phyloP scores from a whole-genome alignment of 352 stramenopile species.

The Phytopythium cucurbitacearum region DNA sequence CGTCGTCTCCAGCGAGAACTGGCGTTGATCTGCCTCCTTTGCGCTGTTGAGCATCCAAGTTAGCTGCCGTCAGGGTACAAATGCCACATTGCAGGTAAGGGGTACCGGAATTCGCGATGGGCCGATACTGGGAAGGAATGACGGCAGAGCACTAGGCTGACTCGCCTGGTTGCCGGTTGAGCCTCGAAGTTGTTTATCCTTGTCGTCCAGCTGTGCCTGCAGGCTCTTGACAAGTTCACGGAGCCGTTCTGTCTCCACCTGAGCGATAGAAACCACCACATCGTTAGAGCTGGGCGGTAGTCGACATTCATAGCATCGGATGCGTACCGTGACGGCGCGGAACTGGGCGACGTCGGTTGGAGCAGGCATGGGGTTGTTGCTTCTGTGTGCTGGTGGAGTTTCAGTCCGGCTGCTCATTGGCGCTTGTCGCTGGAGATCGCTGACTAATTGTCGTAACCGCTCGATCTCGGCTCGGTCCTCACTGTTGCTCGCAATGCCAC shows the following conservation, averaged over 20 bases:
- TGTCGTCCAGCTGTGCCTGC: constrained; percentile 57
- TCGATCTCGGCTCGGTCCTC: constrained; percentile 52
- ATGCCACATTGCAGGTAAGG: too few relatives aligned
- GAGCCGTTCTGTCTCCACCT: constrained; percentile 72
- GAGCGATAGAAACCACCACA: neutral
- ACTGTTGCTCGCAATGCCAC: constrained; percentile 8
- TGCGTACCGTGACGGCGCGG: constrained; percentile 38
- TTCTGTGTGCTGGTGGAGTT: too few relatives aligned
- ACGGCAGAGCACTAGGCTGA: neutral
- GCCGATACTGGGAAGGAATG: neutral
- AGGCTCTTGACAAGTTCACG: constrained; percentile 43
- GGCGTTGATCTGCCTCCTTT: too few relatives aligned
- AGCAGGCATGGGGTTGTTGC: constrained; percentile 26
- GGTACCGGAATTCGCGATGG: neutral
- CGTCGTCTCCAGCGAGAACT: neutral
- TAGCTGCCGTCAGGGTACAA: too few relatives aligned
- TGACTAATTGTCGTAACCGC: constrained; percentile 25
- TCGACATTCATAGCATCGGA: constrained; percentile 1
- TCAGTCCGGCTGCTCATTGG: constrained; percentile 8
- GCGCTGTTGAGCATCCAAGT: too few relatives aligned
- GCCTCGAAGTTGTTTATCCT: constrained; percentile 36
- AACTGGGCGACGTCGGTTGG: constrained; percentile 48
- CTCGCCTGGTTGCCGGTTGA: constrained; percentile 6
- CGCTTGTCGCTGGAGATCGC: constrained; percentile 22
- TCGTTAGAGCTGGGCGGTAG: neutral